These are phyloP conservation scores for Camellia japonica DNA, from an alignment of 148 eudicot genomes.

Conservation along the genomic window DNA sequence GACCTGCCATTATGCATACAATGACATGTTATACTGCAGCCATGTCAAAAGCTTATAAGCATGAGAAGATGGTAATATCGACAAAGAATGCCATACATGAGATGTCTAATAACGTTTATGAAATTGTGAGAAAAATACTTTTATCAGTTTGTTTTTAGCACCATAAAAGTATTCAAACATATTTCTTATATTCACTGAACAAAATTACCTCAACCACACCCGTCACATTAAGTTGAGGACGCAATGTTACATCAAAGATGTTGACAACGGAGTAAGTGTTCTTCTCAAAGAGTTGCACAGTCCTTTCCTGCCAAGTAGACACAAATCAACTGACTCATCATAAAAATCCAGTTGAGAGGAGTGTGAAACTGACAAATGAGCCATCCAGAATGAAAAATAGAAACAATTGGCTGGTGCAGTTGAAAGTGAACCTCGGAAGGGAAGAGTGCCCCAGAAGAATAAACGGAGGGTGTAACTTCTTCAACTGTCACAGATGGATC, in stretches of 20 bases:
- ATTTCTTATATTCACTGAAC: not conserved
- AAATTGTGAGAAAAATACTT: not conserved
- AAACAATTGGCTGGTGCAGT: conserved; percentile 6
- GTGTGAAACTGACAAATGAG: conserved; percentile 25
- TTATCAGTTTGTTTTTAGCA: not conserved
- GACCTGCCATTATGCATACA: not conserved
- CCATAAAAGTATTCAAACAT: conserved; percentile 4
- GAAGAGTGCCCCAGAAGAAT: conserved; percentile 70
- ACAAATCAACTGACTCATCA: conserved; percentile 56
- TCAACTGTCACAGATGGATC: conserved; percentile 92
- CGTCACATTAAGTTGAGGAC: conserved; percentile 82
- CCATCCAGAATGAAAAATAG: not conserved
- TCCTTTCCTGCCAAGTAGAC: conserved; percentile 85
- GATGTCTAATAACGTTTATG: not conserved
- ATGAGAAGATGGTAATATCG: not conserved
- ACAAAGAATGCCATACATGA: not conserved
- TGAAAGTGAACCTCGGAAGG: conserved; percentile 71
- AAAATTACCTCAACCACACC: conserved; percentile 89
- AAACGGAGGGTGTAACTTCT: conserved; percentile 75
- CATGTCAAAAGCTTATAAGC: not conserved
- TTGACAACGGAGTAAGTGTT: conserved; percentile 96
- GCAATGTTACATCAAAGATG: conserved; percentile 94
- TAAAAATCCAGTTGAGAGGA: conserved; percentile 29
- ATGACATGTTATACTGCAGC: no score
- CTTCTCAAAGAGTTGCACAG: conserved; percentile 86